phyloP scores from a whole-genome alignment of 148 eudicot genomes.

The Chenopodium album region DNA sequence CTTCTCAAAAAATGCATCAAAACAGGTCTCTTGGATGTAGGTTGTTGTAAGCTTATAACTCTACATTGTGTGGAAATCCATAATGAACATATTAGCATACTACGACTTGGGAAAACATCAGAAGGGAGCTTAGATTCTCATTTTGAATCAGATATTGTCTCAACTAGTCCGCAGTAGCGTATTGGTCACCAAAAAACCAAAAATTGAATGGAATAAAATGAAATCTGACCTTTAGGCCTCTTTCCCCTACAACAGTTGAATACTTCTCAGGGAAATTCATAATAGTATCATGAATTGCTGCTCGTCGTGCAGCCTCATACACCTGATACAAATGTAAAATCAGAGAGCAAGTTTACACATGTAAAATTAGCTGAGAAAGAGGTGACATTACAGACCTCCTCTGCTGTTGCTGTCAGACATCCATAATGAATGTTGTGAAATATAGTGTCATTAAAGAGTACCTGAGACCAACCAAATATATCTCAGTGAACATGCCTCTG shows the following conservation, averaged over 20 bases:
- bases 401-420: slow-evolving; percentile 57
- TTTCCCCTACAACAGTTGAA: slow-evolving; percentile 86
- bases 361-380: background rate
- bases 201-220: background rate
- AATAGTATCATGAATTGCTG: slow-evolving; percentile 92
- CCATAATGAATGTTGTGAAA: slow-evolving; percentile 85
- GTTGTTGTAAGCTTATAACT: background rate
- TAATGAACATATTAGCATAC: background rate
- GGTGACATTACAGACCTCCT: slow-evolving; percentile 51
- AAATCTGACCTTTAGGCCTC: slow-evolving; percentile 69
- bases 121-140: background rate
- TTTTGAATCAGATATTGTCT: background rate
- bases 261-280: slow-evolving; percentile 90
- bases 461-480: slow-evolving; percentile 44
- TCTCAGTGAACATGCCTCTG: slow-evolving; percentile 27
- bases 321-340: slow-evolving; percentile 43
- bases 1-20: background rate
- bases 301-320: slow-evolving; percentile 74
- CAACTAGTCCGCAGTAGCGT: background rate
- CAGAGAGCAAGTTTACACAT: background rate
- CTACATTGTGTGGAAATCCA: background rate
- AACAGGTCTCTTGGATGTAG: background rate
- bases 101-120: background rate
- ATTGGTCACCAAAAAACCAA: background rate
- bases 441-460: slow-evolving; percentile 91